Conservation (phyloP, 2,329 filamentous ascomycete genomes). For the Aspergillus luchuensis region DNA sequence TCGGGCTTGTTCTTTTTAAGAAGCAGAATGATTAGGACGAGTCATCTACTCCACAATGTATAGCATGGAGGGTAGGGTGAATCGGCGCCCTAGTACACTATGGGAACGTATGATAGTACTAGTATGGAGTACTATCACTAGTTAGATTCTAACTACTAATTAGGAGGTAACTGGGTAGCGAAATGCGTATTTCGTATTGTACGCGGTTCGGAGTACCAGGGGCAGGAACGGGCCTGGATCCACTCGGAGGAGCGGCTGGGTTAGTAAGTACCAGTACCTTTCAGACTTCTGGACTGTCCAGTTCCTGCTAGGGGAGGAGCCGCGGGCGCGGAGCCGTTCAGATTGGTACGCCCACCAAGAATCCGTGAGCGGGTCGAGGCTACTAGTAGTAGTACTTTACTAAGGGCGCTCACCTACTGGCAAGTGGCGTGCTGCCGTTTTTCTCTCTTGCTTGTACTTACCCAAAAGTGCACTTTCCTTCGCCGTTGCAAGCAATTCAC, state of each 20-base stretch:
- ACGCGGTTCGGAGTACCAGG: neutral
- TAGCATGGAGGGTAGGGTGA: too few relatives aligned
- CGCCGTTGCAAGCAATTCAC: neutral
- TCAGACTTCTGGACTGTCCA: neutral
- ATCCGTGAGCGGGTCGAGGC: slow-evolving; percentile 3
- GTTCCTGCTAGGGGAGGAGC: too few relatives aligned
- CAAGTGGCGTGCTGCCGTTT: neutral
- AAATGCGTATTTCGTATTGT: neutral
- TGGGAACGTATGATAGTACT: too few relatives aligned
- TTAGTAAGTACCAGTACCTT: neutral
- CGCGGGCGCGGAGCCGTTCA: too few relatives aligned
- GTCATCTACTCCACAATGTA: too few relatives aligned
- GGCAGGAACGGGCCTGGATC: neutral
- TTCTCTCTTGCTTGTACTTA: neutral
- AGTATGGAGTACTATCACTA: neutral
- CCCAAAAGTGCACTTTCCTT: neutral
- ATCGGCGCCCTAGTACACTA: too few relatives aligned
- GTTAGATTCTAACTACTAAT: neutral
- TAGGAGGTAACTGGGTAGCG: neutral
- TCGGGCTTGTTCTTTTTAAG: too few relatives aligned
- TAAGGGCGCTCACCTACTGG: neutral
- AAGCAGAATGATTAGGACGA: too few relatives aligned
- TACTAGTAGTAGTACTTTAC: neutral
- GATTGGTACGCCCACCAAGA: neutral
- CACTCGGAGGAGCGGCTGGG: neutral